Percentiles rank a stretch among this genome's conserved stretches.
These are phyloP conservation scores for Scedosporium minutisporum DNA, from an alignment of 2,329 filamentous ascomycete species.

Conservation along the genomic window DNA sequence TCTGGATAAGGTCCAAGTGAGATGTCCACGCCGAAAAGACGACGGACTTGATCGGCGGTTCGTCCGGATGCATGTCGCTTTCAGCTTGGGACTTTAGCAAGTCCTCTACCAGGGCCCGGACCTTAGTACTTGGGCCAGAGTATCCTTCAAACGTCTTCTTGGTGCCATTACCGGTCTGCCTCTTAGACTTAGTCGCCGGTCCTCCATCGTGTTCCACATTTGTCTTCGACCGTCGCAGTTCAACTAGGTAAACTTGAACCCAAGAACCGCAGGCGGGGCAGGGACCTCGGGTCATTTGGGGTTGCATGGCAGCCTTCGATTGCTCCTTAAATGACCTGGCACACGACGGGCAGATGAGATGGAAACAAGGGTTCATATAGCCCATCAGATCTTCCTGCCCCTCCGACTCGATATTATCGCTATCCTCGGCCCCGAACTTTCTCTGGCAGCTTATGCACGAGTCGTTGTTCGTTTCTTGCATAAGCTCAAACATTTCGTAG, in stretches of 20 bases:
- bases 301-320: constrained; percentile 28
- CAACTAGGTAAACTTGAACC: constrained; percentile 55
- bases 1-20: constrained; percentile 83
- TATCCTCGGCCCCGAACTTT: constrained; percentile 48
- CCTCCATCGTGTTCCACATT: constrained; percentile 44
- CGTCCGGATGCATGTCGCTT: constrained; percentile 49
- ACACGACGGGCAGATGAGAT: constrained; percentile 72
- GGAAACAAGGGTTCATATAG: constrained; percentile 78
- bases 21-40: constrained; percentile 96
- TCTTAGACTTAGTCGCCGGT: constrained; percentile 25
- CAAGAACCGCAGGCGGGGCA: constrained; percentile 62
- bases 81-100: constrained; percentile 56
- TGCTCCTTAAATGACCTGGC: constrained; percentile 49
- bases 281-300: constrained; percentile 31
- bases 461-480: constrained; percentile 73
- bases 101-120: constrained; percentile 67
- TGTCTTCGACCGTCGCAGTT: constrained; percentile 55
- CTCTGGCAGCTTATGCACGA: constrained; percentile 60
- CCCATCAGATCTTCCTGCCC: constrained; percentile 58
- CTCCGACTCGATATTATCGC: constrained; percentile 48
- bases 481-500: constrained; percentile 75
- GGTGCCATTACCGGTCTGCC: constrained; percentile 12
- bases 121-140: constrained; percentile 84
- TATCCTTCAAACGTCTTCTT: constrained; percentile 48
- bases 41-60: constrained; percentile 80